A percentile compares a stretch with the other conserved stretches of the same genome.
Evolutionary conservation across 768 basidiomycete species (phyloP).

Genomic region (Mycena albidolilacea): DNA sequence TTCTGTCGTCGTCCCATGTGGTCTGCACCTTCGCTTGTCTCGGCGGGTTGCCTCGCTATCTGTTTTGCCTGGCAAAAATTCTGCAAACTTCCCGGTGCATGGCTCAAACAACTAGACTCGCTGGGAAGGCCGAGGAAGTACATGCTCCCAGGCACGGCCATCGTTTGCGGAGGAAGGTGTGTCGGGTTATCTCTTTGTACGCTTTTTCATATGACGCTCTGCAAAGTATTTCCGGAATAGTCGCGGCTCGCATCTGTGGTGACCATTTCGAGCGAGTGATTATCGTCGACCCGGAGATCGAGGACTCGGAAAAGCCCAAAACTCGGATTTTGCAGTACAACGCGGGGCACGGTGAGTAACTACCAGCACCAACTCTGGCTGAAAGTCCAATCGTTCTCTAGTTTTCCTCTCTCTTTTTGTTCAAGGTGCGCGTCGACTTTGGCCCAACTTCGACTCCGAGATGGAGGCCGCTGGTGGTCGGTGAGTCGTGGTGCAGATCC

Average conservation of each 20-base stretch:
- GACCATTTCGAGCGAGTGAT: constrained; percentile 10
- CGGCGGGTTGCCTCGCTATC: neutral
- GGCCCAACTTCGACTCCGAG: constrained; percentile 16
- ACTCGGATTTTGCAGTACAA: constrained; percentile 9
- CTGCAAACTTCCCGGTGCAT: neutral
- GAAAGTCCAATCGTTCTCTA: neutral
- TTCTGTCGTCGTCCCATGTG: neutral
- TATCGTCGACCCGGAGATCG: neutral
- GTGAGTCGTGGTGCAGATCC: constrained; percentile 48
- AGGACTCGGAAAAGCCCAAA: neutral
- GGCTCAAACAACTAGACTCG: neutral
- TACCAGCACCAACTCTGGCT: neutral
- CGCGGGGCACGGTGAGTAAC: neutral
- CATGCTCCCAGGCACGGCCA: neutral
- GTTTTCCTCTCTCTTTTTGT: constrained; percentile 19
- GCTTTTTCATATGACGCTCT: neutral
- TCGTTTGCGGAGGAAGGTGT: constrained; percentile 1
- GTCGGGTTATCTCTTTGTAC: neutral
- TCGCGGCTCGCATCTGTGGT: neutral
- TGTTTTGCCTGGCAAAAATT: neutral
- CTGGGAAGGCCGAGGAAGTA: neutral
- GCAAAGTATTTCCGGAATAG: neutral
- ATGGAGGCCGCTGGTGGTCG: constrained; percentile 40
- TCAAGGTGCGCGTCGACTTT: constrained; percentile 9
- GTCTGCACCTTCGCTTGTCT: neutral